These are phyloP conservation scores for Alternaria angustiovoidea DNA, from an alignment of 2,329 filamentous ascomycete genomes.

Conservation along the genomic window DNA sequence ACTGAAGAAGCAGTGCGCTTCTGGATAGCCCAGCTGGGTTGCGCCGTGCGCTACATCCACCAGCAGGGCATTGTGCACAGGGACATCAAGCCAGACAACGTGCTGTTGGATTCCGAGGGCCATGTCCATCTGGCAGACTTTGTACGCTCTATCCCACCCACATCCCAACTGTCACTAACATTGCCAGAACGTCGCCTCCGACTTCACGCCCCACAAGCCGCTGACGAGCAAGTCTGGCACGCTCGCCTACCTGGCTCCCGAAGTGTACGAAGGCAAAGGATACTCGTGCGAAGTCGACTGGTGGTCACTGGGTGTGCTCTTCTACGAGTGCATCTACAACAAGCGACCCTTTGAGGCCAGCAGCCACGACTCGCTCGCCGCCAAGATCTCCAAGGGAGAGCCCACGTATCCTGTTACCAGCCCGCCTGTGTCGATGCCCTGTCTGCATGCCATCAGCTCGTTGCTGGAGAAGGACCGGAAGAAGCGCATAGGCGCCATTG, in stretches of 20 bases:
- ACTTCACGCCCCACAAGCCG: conserved; percentile 81
- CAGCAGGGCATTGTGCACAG: conserved; percentile 54
- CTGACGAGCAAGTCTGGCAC: conserved; percentile 97
- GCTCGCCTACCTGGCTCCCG: conserved; percentile 91
- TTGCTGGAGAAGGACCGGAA: conserved; percentile 82
- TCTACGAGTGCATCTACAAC: conserved; percentile 99
- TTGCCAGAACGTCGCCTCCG: conserved; percentile 89
- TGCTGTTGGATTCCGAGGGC: conserved; percentile 52
- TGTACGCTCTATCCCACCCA: conserved; percentile 62
- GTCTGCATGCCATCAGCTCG: conserved; percentile 85
- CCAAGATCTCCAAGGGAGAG: conserved; percentile 80
- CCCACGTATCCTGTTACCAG: conserved; percentile 92
- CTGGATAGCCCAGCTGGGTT: conserved; percentile 95
- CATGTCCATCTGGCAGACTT: conserved; percentile 99
- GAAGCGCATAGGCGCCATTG: conserved; percentile 81
- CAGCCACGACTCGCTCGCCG: conserved; percentile 80
- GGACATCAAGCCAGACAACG: conserved; percentile 55
- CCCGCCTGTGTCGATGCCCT: conserved; percentile 86
- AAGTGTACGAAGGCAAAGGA: conserved; percentile 90
- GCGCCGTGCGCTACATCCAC: conserved; percentile 72
- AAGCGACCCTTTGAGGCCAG: conserved; percentile 96
- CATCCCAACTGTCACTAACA: conserved; percentile 47
- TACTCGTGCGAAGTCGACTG: conserved; percentile 93
- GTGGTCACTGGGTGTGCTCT: conserved; percentile 98
- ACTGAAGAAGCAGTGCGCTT: conserved; percentile 97